Evolutionary conservation across 2,329 filamentous ascomycete genomes (phyloP).

Genomic region (Rhynchosporium graminicola): DNA sequence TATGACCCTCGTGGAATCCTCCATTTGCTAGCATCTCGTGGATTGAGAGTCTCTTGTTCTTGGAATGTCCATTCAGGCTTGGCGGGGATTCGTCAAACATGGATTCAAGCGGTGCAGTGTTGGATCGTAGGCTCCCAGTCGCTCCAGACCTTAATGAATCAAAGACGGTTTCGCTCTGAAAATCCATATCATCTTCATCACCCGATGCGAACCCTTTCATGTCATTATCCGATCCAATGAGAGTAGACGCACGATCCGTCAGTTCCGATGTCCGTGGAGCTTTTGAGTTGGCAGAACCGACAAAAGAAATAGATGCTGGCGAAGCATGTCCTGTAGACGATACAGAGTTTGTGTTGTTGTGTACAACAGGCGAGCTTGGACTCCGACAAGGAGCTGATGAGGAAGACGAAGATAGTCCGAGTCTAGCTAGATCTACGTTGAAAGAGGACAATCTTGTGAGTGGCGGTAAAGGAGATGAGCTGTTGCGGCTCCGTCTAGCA

Average conservation of each 20-base stretch:
- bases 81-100: constrained; percentile 81
- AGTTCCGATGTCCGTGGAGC: constrained; percentile 33
- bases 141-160: constrained; percentile 74
- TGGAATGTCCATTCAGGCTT: constrained; percentile 51
- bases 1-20: constrained; percentile 54
- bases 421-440: constrained; percentile 53
- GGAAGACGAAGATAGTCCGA: constrained; percentile 47
- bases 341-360: constrained; percentile 41
- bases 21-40: constrained; percentile 43
- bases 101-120: constrained; percentile 72
- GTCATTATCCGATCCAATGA: constrained; percentile 71
- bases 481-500: constrained; percentile 42
- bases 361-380: constrained; percentile 34
- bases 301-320: constrained; percentile 39
- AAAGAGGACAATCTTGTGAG: constrained; percentile 56
- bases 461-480: constrained; percentile 58
- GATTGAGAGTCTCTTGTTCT: constrained; percentile 37
- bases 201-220: constrained; percentile 63
- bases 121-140: constrained; percentile 64
- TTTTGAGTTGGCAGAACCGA: constrained; percentile 27
- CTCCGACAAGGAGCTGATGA: constrained; percentile 35
- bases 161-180: constrained; percentile 74
- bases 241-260: constrained; percentile 55
- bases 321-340: constrained; percentile 48
- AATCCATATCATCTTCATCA: constrained; percentile 77